These are phyloP conservation scores for Sugiyamaella sp. DNA, from an alignment of 1,139 yeast species.

Conservation along the genomic window DNA sequence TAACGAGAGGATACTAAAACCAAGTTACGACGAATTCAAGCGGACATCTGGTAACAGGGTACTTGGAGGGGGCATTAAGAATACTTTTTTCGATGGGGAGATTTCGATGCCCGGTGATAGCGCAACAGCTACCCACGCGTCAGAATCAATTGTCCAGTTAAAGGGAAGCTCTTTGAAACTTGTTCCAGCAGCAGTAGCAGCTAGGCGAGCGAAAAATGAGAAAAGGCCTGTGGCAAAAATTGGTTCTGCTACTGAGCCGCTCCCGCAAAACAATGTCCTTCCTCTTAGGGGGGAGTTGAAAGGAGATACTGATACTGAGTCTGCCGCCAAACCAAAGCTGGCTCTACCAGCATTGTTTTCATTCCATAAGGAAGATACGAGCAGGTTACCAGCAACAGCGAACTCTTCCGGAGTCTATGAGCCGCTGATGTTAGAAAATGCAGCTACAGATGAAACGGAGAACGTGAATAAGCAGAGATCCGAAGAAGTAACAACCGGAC, in stretches of 20 bases:
- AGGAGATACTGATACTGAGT: neutral
- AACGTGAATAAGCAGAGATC: no score
- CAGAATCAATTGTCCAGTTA: constrained; percentile 10
- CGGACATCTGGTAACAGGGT: constrained; percentile 22
- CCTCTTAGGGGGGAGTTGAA: constrained; percentile 2
- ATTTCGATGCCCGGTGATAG: constrained; percentile 22
- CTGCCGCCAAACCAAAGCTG: neutral
- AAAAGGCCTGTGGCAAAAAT: neutral
- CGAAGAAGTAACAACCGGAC: neutral
- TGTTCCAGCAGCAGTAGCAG: constrained; percentile 37
- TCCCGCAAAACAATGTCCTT: no score
- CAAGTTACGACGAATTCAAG: constrained; percentile 2
- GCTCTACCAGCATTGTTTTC: constrained; percentile 24
- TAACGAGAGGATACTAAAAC: constrained; percentile 1
- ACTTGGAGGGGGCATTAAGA: constrained; percentile 35
- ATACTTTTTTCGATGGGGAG: constrained; percentile 34
- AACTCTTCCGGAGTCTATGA: constrained; percentile 19
- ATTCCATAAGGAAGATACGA: constrained; percentile 18
- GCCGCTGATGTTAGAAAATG: constrained; percentile 25
- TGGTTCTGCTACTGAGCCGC: neutral
- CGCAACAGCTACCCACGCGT: neutral
- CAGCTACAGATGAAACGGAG: neutral
- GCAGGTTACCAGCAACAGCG: constrained; percentile 12
- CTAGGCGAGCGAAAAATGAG: constrained; percentile 35
- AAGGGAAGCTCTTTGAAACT: constrained; percentile 22